Conservation (phyloP, 1,139 yeast genomes). For the Cylindricascospora bacillispora region DNA sequence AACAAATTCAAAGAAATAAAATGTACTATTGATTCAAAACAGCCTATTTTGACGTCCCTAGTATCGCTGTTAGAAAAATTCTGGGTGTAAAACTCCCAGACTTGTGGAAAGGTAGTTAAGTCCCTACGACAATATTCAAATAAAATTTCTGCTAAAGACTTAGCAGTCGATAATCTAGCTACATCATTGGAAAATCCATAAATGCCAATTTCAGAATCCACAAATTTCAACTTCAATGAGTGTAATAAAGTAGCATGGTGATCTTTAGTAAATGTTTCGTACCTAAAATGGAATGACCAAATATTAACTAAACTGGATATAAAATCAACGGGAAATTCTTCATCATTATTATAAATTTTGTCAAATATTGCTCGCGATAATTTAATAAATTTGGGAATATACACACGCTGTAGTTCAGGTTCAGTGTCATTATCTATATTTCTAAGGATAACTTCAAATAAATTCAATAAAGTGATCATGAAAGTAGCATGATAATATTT, state of each 20-base stretch:
- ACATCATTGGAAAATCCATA: slow-evolving; percentile 21
- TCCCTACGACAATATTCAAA: slow-evolving; percentile 12
- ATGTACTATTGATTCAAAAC: slow-evolving; percentile 27
- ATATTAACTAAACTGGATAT: slow-evolving; percentile 15
- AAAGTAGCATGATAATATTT: slow-evolving; percentile 20
- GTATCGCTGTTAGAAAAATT: slow-evolving; percentile 18
- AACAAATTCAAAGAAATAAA: slow-evolving; percentile 20
- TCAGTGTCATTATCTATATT: slow-evolving; percentile 5
- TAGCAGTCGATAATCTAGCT: slow-evolving; percentile 24
- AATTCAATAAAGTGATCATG: slow-evolving; percentile 15
- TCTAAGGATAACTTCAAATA: slow-evolving; percentile 17
- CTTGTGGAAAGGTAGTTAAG: slow-evolving; percentile 11
- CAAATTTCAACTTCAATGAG: slow-evolving; percentile 12
- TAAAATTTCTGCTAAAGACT: slow-evolving; percentile 26
- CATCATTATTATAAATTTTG: slow-evolving; percentile 10
- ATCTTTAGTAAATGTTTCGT: slow-evolving; percentile 14
- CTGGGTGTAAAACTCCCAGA: slow-evolving; percentile 21
- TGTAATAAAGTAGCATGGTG: slow-evolving; percentile 9
- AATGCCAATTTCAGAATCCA: slow-evolving; percentile 16
- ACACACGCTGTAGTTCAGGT: background rate
- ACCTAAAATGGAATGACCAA: slow-evolving; percentile 13
- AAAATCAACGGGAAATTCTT: slow-evolving; percentile 18
- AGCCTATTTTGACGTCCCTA: slow-evolving; percentile 21
- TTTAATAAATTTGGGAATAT: slow-evolving; percentile 7
- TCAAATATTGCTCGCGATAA: slow-evolving; percentile 15